Evolutionary conservation across 2,329 filamentous ascomycete genomes (phyloP).

Genomic region (Amphichorda felina): DNA sequence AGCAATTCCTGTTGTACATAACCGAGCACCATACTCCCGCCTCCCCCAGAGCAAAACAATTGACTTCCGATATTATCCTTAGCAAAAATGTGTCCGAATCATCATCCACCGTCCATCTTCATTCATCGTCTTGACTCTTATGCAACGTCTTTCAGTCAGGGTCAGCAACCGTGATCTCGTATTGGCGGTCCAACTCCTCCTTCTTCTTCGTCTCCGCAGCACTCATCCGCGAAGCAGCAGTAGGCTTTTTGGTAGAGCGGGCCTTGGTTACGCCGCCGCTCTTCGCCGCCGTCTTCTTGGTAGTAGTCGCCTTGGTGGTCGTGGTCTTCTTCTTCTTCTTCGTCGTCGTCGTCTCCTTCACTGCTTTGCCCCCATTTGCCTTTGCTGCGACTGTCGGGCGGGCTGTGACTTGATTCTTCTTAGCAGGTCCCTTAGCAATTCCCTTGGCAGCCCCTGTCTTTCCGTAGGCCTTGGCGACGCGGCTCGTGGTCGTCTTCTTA

Average conservation of each 20-base stretch:
- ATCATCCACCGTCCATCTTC: too few species aligned
- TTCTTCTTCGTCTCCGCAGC: constrained; percentile 4
- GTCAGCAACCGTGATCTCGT: constrained; percentile 1
- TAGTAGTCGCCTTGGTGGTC: background rate
- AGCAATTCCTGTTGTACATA: too few species aligned
- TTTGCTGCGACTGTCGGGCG: background rate
- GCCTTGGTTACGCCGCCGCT: background rate
- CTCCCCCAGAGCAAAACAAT: too few species aligned
- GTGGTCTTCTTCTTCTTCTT: constrained; percentile 1
- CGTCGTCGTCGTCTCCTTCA: constrained; percentile 2
- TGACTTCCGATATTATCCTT: too few species aligned
- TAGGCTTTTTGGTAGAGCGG: background rate
- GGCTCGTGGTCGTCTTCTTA: constrained; percentile 8
- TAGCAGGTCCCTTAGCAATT: constrained; percentile 5
- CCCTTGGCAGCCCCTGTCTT: too few species aligned
- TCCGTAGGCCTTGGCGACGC: constrained; percentile 16
- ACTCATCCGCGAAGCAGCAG: constrained; percentile 5
- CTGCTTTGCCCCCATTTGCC: background rate
- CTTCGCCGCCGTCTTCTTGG: background rate
- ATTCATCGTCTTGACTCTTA: background rate
- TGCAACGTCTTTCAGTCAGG: constrained; percentile 1
- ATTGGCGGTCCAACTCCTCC: background rate
- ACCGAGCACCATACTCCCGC: too few species aligned
- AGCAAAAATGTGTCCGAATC: too few species aligned
- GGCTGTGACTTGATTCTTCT: constrained; percentile 7